Evolutionary conservation across 208 protist species (phyloP).

Genomic region (Wallacemonas collosoma): DNA sequence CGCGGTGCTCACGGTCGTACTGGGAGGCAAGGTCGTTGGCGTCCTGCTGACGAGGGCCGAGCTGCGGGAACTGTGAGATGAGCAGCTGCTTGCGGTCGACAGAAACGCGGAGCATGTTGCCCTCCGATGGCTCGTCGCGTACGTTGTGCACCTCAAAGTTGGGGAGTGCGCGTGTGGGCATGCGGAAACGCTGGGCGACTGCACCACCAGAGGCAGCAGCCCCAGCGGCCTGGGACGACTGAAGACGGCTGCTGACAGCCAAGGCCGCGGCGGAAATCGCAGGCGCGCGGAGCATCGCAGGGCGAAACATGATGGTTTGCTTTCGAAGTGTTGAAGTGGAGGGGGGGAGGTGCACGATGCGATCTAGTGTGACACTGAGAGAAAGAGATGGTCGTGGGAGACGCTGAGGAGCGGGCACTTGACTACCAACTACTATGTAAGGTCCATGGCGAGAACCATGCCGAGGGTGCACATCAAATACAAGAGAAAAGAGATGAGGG

Average conservation of each 20-base stretch:
- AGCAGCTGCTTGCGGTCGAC: conserved; percentile 80
- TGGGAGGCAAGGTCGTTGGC: conserved; percentile 84
- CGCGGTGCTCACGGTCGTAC: conserved; percentile 81
- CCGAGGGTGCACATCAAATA: no score
- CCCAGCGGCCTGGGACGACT: conserved; percentile 8
- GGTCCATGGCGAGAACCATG: no score
- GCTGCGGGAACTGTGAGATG: conserved; percentile 86
- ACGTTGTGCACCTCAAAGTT: conserved; percentile 89
- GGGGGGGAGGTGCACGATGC: neutral
- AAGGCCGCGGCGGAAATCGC: conserved; percentile 6
- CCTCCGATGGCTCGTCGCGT: conserved; percentile 68
- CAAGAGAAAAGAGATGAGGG: no score
- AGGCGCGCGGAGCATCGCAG: conserved; percentile 10
- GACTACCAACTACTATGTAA: no score
- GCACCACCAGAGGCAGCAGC: neutral
- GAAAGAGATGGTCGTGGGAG: no score
- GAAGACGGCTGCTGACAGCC: conserved; percentile 3
- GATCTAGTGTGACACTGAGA: no score
- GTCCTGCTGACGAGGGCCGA: conserved; percentile 83
- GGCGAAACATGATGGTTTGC: conserved; percentile 14
- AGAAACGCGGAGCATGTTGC: conserved; percentile 78
- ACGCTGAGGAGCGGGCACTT: no score
- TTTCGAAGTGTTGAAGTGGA: neutral
- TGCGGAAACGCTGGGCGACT: conserved; percentile 10
- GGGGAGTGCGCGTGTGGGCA: conserved; percentile 42